Conservation (phyloP, 176 grass and related monocot genomes). For the Cenchrus purpureus region DNA sequence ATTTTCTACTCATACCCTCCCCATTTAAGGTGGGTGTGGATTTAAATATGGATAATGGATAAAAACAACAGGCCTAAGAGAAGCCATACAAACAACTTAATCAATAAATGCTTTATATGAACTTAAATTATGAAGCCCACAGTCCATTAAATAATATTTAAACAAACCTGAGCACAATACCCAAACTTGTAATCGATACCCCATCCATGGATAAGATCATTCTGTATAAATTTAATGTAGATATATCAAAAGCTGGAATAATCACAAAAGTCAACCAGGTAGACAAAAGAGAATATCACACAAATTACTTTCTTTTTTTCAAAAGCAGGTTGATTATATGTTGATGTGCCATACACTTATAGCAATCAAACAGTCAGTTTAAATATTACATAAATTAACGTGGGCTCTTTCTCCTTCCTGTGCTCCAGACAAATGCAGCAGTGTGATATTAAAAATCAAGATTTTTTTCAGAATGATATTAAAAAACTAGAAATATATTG, state of each 20-base stretch:
- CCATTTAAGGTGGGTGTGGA: too few species aligned
- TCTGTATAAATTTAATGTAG: conserved; percentile 56
- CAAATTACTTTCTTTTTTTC: neutral
- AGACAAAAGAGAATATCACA: conserved; percentile 9
- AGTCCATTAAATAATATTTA: conserved; percentile 12
- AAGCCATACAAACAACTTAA: neutral
- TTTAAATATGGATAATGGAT: too few species aligned
- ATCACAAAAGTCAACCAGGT: conserved; percentile 6
- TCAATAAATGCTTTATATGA: neutral
- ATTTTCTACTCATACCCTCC: too few species aligned
- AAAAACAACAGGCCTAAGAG: neutral
- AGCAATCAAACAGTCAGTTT: neutral
- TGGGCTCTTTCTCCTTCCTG: neutral
- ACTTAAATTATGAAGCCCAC: conserved; percentile 24
- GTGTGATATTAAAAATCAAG: neutral
- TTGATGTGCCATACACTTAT: neutral
- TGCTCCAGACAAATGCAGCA: conserved; percentile 18
- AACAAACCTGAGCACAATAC: conserved; percentile 87
- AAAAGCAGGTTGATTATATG: conserved; percentile 26
- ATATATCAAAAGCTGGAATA: conserved; percentile 29
- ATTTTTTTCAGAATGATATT: neutral
- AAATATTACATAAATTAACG: neutral
- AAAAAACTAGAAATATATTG: neutral
- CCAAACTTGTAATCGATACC: conserved; percentile 96
- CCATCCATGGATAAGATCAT: conserved; percentile 93